These are phyloP conservation scores for Alternaria sp. DNA, from an alignment of 2,329 filamentous ascomycete species.

Conservation along the genomic window DNA sequence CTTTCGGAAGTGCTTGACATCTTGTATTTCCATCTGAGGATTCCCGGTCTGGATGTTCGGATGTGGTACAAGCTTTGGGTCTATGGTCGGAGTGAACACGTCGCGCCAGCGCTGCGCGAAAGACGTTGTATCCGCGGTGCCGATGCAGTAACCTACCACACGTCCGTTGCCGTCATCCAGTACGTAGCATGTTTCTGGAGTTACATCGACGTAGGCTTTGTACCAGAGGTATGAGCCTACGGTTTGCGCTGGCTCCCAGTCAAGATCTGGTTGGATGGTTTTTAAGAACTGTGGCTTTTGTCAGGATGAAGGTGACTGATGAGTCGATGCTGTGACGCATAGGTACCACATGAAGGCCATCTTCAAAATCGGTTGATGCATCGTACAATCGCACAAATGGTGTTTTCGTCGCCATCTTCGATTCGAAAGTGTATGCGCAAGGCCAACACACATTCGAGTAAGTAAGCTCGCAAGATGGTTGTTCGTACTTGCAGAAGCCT, in stretches of 20 bases:
- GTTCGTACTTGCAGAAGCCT: neutral
- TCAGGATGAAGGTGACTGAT: neutral
- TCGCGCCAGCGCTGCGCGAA: slow-evolving; percentile 43
- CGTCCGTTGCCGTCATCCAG: slow-evolving; percentile 46
- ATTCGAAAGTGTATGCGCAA: neutral
- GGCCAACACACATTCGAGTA: neutral
- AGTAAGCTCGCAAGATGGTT: neutral
- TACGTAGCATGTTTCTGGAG: slow-evolving; percentile 46
- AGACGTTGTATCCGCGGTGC: slow-evolving; percentile 37
- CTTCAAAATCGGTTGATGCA: slow-evolving; percentile 25
- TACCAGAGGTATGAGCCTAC: slow-evolving; percentile 48
- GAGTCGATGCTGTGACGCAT: neutral
- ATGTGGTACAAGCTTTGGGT: slow-evolving; percentile 28
- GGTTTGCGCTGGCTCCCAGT: slow-evolving; percentile 41
- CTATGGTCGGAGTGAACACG: slow-evolving; percentile 38
- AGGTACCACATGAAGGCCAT: slow-evolving; percentile 33
- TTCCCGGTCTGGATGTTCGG: slow-evolving; percentile 17
- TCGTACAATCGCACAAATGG: slow-evolving; percentile 34
- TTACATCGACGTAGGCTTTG: slow-evolving; percentile 43
- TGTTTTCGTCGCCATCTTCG: slow-evolving; percentile 12
- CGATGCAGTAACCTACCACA: slow-evolving; percentile 53
- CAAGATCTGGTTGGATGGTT: slow-evolving; percentile 35
- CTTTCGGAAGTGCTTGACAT: slow-evolving; percentile 26
- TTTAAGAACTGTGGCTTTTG: slow-evolving; percentile 30
- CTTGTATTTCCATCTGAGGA: slow-evolving; percentile 31